Conservation (phyloP, 306 rosid species). For the Inga laurina region DNA sequence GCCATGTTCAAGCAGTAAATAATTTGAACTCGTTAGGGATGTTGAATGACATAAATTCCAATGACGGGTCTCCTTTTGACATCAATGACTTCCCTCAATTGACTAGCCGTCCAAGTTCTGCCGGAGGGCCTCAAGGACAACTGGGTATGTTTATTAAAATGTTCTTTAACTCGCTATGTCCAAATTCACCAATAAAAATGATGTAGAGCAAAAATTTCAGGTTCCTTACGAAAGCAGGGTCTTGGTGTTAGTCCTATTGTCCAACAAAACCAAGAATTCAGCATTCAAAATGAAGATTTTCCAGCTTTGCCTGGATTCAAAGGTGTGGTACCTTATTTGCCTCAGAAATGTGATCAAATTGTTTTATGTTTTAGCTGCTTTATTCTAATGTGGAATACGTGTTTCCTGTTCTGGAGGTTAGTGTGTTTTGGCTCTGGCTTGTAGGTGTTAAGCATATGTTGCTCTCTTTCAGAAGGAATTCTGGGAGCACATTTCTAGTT, state of each 20-base stretch:
- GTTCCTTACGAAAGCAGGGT: conserved; percentile 95
- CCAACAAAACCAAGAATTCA: conserved; percentile 98
- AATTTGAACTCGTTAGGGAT: conserved; percentile 85
- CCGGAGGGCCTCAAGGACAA: conserved; percentile 99
- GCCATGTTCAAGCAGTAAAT: conserved; percentile 75
- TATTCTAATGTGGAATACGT: not conserved
- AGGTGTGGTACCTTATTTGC: conserved; percentile 58
- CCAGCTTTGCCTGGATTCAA: conserved; percentile 97
- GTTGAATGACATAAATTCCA: conserved; percentile 89
- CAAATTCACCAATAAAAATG: conserved; percentile 27
- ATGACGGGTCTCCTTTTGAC: conserved; percentile 85
- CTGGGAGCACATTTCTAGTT: not conserved
- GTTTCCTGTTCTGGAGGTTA: not conserved
- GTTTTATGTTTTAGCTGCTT: not conserved
- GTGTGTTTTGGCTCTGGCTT: not conserved
- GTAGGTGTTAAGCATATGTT: not conserved
- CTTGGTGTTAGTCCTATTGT: conserved; percentile 89
- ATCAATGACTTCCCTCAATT: conserved; percentile 90
- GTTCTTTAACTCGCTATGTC: conserved; percentile 15
- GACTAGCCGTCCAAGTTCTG: conserved; percentile 92
- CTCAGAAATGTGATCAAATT: not conserved
- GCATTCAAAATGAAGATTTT: conserved; percentile 96
- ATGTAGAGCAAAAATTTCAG: conserved; percentile 49
- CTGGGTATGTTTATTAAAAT: conserved; percentile 53
- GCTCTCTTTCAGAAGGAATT: not conserved